phyloP scores from a whole-genome alignment of 306 rosid genomes.

The Begonia fuchsioides region DNA sequence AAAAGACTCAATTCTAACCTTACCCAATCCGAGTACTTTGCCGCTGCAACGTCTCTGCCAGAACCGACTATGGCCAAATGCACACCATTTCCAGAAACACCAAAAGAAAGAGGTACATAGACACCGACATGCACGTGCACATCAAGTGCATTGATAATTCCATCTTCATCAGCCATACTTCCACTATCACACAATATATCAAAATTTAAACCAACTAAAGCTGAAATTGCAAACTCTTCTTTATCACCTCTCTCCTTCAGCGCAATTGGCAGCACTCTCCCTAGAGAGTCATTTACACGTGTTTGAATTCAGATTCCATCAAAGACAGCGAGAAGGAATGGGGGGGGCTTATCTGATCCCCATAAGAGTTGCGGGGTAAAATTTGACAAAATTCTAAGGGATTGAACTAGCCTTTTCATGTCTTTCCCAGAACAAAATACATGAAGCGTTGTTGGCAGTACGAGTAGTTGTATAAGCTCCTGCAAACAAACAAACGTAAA shows the following conservation, averaged over 20 bases:
- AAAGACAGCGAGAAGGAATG: slow-evolving; percentile 10
- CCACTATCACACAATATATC: slow-evolving; percentile 27
- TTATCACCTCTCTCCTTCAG: slow-evolving; percentile 27
- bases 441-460: slow-evolving; percentile 50
- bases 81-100: slow-evolving; percentile 34
- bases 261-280: slow-evolving; percentile 37
- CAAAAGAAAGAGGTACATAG: slow-evolving; percentile 43
- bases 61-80: slow-evolving; percentile 57
- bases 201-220: slow-evolving; percentile 44
- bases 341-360: slow-evolving; percentile 13
- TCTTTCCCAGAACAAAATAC: slow-evolving; percentile 68
- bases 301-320: slow-evolving; percentile 16
- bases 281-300: slow-evolving; percentile 40
- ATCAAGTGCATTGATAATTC: slow-evolving; percentile 16
- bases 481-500: slow-evolving; percentile 13
- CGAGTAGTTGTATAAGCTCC: slow-evolving; percentile 95
- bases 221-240: slow-evolving; percentile 59
- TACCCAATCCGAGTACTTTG: slow-evolving; percentile 87
- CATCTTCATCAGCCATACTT: slow-evolving; percentile 18
- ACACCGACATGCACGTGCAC: slow-evolving; percentile 38
- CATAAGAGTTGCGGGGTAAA: slow-evolving; percentile 45
- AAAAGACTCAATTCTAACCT: slow-evolving; percentile 24
- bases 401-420: slow-evolving; percentile 56
- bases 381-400: slow-evolving; percentile 33
- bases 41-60: slow-evolving; percentile 60